Evolutionary conservation across 441 rosid genomes (phyloP).

Genomic region (Isatis lusitanica): DNA sequence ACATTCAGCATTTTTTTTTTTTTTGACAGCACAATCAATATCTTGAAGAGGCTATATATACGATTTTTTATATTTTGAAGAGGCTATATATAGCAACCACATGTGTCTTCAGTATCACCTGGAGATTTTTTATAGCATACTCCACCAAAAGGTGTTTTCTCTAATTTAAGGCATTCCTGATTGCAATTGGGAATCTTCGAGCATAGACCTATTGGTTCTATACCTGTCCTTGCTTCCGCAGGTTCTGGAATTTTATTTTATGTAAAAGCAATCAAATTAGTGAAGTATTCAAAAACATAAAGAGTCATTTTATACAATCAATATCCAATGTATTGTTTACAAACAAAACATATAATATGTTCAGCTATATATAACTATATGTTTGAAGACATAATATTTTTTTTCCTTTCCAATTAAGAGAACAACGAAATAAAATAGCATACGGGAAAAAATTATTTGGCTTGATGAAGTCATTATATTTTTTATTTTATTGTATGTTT

Average conservation of each 20-base stretch:
- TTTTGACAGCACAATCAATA: not conserved
- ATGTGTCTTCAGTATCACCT: not conserved
- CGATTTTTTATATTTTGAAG: not conserved
- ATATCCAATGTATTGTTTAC: not conserved
- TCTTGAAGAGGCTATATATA: not conserved
- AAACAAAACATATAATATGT: not conserved
- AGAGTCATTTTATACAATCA: not conserved
- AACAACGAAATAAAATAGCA: not conserved
- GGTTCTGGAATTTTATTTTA: not conserved
- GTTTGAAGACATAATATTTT: not conserved
- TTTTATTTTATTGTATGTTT: too few species aligned
- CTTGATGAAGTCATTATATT: not conserved
- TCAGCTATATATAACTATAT: not conserved
- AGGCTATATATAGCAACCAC: not conserved
- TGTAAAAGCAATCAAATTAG: too few species aligned
- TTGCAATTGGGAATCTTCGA: not conserved
- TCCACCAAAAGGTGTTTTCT: not conserved
- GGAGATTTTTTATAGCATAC: not conserved
- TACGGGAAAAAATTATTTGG: not conserved
- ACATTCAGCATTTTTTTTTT: not conserved
- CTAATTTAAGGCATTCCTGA: not conserved
- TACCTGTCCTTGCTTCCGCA: not conserved
- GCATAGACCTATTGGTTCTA: not conserved
- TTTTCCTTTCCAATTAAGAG: not conserved
- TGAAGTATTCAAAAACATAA: too few species aligned